Evolutionary conservation across 1,139 yeast genomes (phyloP).

Genomic region (Chernovozyma aurita): DNA sequence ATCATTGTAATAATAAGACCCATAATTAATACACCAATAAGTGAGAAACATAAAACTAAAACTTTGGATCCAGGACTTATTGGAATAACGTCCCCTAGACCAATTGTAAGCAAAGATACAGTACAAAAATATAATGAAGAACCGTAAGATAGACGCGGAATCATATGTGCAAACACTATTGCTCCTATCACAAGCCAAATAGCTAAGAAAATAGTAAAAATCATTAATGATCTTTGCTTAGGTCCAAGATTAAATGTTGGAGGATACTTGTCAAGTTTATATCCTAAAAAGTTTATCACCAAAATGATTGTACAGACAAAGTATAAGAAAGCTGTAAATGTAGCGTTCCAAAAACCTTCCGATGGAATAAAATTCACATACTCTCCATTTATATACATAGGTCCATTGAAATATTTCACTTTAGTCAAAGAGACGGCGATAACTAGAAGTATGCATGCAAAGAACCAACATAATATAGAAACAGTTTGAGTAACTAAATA

Average conservation of each 20-base stretch:
- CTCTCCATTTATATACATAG: constrained; percentile 11
- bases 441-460: constrained; percentile 51
- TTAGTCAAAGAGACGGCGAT: constrained; percentile 39
- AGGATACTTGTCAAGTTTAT: constrained; percentile 53
- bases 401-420: constrained; percentile 12
- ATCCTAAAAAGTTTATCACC: constrained; percentile 58
- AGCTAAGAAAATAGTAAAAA: constrained; percentile 60
- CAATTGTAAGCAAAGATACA: constrained; percentile 72
- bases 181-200: constrained; percentile 72
- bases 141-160: constrained; percentile 45
- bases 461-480: constrained; percentile 59
- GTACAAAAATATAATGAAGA: constrained; percentile 65
- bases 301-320: constrained; percentile 50
- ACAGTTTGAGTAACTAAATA: constrained; percentile 57
- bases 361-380: constrained; percentile 26
- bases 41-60: constrained; percentile 55
- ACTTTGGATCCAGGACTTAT: constrained; percentile 47
- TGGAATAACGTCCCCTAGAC: constrained; percentile 73
- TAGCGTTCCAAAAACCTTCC: constrained; percentile 78
- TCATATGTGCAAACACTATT: constrained; percentile 34
- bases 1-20: constrained; percentile 73
- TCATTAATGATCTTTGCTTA: constrained; percentile 68
- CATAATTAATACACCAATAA: constrained; percentile 64
- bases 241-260: constrained; percentile 62
- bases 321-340: constrained; percentile 59